Percentiles rank a stretch among this genome's conserved stretches.
Evolutionary conservation across 2,329 filamentous ascomycete species (phyloP).

Genomic region (Ophiognomonia clavigignenti-juglandacearum): DNA sequence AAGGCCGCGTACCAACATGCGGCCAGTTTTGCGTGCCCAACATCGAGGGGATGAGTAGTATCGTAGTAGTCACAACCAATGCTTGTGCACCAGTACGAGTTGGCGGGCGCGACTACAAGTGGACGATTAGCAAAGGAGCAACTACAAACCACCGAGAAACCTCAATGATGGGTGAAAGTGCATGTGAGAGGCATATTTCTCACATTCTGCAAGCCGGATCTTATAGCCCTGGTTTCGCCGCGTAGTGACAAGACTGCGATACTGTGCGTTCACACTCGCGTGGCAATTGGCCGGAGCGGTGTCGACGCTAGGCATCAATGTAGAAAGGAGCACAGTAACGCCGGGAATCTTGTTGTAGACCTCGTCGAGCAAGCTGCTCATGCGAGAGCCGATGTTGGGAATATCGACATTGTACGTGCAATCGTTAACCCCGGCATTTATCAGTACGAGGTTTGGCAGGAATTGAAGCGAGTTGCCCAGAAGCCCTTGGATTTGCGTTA

Average conservation of each 20-base stretch:
- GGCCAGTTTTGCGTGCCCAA: constrained; percentile 20
- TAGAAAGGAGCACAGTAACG: constrained; percentile 28
- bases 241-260: background rate
- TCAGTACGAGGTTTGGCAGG: constrained; percentile 20
- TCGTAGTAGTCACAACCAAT: constrained; percentile 16
- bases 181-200: background rate
- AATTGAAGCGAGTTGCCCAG: constrained; percentile 3
- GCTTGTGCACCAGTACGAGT: constrained; percentile 7
- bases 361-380: constrained; percentile 22
- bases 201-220: constrained; percentile 3
- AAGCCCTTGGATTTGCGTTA: constrained; percentile 14
- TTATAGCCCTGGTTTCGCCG: background rate
- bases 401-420: constrained; percentile 16
- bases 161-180: too few species aligned
- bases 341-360: constrained; percentile 18
- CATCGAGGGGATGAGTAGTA: constrained; percentile 19
- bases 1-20: constrained; percentile 14
- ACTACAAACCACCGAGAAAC: too few species aligned
- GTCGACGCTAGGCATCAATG: constrained; percentile 22
- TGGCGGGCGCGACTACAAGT: background rate
- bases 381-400: constrained; percentile 18
- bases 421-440: constrained; percentile 31
- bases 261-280: constrained; percentile 1
- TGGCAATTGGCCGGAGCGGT: background rate
- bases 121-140: background rate